Evolutionary conservation across 1,284 basidiomycete species (phyloP).

Genomic region (Sanghuangporus sanghuang): DNA sequence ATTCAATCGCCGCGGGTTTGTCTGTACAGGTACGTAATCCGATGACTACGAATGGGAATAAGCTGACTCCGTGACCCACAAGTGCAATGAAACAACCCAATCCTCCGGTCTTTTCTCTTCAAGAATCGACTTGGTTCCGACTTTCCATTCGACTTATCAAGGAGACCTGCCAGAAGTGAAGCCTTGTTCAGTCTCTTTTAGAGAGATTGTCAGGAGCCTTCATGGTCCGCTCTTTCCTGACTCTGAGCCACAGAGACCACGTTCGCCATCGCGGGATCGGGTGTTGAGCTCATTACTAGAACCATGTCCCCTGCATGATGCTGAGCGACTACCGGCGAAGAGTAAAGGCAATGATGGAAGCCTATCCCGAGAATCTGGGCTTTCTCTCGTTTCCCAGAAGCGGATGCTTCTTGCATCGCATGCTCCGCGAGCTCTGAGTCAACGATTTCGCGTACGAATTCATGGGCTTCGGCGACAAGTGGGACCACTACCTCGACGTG

Average conservation of each 20-base stretch:
- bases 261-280: slow-evolving; percentile 30
- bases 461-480: slow-evolving; percentile 52
- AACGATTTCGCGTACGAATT: slow-evolving; percentile 41
- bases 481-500: slow-evolving; percentile 33
- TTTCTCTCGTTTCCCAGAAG: slow-evolving; percentile 25
- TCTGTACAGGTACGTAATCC: neutral
- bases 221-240: slow-evolving; percentile 55
- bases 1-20: neutral
- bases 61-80: neutral
- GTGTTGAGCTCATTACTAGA: slow-evolving; percentile 46
- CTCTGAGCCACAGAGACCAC: slow-evolving; percentile 27
- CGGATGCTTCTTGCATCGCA: slow-evolving; percentile 28
- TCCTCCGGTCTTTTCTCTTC: neutral
- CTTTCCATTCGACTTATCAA: neutral
- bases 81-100: neutral
- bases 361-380: neutral
- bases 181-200: slow-evolving; percentile 32
- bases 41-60: neutral
- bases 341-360: slow-evolving; percentile 25
- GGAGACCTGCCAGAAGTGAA: neutral
- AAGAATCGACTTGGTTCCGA: neutral
- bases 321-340: slow-evolving; percentile 30
- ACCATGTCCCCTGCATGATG: slow-evolving; percentile 36
- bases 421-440: slow-evolving; percentile 28
- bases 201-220: slow-evolving; percentile 53